Evolutionary conservation across 164 flowering plant species (phyloP).

Genomic region (Piper betle): DNA sequence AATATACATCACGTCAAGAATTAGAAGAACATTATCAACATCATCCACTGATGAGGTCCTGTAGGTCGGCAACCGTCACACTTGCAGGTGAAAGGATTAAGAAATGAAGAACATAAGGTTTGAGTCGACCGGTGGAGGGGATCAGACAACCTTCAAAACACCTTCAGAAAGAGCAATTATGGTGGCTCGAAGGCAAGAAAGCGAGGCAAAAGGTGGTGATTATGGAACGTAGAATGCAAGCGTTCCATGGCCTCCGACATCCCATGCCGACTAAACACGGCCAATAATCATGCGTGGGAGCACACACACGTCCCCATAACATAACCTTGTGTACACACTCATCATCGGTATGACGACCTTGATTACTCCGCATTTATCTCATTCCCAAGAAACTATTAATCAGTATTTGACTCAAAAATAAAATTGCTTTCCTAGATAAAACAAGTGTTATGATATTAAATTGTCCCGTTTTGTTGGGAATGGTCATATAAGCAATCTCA

Average conservation of each 20-base stretch:
- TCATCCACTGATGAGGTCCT: not conserved
- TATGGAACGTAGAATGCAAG: not conserved
- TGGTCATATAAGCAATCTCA: no score
- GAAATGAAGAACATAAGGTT: not conserved
- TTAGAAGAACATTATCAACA: not conserved
- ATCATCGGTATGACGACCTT: not conserved
- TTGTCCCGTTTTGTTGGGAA: not conserved
- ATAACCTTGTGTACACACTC: not conserved
- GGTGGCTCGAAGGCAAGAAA: not conserved
- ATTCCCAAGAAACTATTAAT: not conserved
- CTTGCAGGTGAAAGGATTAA: not conserved
- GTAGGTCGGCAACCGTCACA: not conserved
- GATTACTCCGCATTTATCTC: no score
- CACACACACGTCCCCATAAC: not conserved
- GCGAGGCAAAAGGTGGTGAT: not conserved
- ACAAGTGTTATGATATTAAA: not conserved
- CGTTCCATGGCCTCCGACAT: constrained; percentile 1
- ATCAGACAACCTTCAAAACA: not conserved
- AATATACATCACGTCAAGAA: not conserved
- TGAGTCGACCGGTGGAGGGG: not conserved
- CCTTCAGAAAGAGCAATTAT: not conserved
- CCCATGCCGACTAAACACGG: not conserved
- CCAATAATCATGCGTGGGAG: not conserved
- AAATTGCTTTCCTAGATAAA: not conserved
- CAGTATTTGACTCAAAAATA: not conserved